Conservation (phyloP, 345 rosid species). For the Ceriops zippeliana region DNA sequence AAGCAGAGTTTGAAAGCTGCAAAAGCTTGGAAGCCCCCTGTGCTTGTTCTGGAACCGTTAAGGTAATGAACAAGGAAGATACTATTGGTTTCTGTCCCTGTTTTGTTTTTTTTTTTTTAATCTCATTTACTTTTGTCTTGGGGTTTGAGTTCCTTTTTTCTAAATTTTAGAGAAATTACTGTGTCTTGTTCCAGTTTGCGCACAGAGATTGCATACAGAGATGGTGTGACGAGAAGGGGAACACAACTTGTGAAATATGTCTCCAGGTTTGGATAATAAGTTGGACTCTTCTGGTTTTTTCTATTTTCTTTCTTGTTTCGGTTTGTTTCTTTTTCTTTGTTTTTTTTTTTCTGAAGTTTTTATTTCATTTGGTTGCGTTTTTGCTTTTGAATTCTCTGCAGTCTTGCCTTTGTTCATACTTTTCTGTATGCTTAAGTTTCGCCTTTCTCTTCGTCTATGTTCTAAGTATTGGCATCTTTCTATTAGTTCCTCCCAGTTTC, state of each 20-base stretch:
- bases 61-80: constrained; percentile 39
- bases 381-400: constrained; percentile 1
- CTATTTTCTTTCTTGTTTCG: neutral
- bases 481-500: too few species aligned
- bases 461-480: too few species aligned
- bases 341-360: neutral
- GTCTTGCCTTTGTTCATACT: constrained; percentile 5
- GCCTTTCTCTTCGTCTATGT: constrained; percentile 6
- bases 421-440: constrained; percentile 15
- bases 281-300: neutral
- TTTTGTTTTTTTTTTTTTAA: too few species aligned
- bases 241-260: constrained; percentile 88
- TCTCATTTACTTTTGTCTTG: neutral
- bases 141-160: neutral
- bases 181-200: constrained; percentile 47
- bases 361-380: neutral
- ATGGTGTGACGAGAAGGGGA: constrained; percentile 98
- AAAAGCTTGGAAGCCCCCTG: constrained; percentile 84
- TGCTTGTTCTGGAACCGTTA: constrained; percentile 86
- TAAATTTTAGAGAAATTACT: neutral
- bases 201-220: constrained; percentile 95
- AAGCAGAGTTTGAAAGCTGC: constrained; percentile 62
- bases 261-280: constrained; percentile 56
- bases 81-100: neutral
- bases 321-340: neutral